Conservation (phyloP, 176 grass and related monocot species). For the Carex pumila region DNA sequence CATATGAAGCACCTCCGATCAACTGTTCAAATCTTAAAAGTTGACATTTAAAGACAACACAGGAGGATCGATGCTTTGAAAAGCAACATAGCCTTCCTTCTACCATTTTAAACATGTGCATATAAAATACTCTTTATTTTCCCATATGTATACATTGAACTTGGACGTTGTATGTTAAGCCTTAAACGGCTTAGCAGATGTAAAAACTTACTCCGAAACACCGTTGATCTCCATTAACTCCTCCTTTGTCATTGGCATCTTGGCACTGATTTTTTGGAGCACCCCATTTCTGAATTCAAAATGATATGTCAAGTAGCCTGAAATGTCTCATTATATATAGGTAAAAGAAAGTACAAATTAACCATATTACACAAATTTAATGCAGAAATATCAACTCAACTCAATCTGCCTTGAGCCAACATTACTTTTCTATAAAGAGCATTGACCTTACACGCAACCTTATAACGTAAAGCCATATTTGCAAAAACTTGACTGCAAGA, state of each 20-base stretch:
- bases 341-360: not conserved
- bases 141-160: not conserved
- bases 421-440: not conserved
- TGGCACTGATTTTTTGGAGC: constrained; percentile 54
- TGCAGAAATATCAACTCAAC: not conserved
- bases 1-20: not conserved
- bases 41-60: not conserved
- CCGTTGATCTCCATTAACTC: constrained; percentile 88
- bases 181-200: not conserved
- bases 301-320: not conserved
- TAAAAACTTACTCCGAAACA: constrained; percentile 63
- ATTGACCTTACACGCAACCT: not conserved
- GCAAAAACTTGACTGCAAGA: not conserved
- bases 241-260: constrained; percentile 72
- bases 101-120: not conserved
- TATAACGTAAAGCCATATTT: not conserved
- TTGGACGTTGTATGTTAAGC: not conserved
- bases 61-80: not conserved
- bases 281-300: constrained; percentile 58
- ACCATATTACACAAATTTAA: not conserved
- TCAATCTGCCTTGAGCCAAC: not conserved
- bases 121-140: not conserved
- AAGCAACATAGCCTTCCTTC: not conserved
- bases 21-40: not conserved
- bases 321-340: not conserved